Conservation (phyloP, 331 rosid genomes). For the Telfairia occidentalis region DNA sequence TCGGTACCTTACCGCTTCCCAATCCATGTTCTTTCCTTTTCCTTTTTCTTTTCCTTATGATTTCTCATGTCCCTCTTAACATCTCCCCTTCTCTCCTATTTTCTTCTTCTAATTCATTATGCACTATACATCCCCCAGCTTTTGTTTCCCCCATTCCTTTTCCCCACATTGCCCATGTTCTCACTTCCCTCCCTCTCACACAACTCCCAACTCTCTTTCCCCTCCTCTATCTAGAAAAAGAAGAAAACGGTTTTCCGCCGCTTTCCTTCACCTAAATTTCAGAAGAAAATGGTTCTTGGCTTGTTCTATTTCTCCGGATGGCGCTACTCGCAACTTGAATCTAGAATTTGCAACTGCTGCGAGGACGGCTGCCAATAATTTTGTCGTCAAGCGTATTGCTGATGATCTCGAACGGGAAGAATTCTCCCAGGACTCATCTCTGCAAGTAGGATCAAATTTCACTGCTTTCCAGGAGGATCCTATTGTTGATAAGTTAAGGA, state of each 20-base stretch:
- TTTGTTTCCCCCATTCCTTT: conserved; percentile 30
- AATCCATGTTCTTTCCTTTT: conserved; percentile 23
- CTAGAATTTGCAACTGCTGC: conserved; percentile 29
- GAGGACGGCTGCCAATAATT: conserved; percentile 27
- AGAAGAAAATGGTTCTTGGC: conserved; percentile 30
- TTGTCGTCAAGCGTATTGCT: conserved; percentile 39
- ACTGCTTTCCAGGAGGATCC: conserved; percentile 73
- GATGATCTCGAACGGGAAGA: conserved; percentile 34
- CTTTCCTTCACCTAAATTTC: conserved; percentile 21
- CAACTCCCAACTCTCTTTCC: not conserved
- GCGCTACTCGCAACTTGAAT: conserved; percentile 21
- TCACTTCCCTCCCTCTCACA: conserved; percentile 2
- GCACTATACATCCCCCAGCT: conserved; percentile 32
- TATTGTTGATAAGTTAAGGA: conserved; percentile 76
- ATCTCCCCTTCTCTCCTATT: conserved; percentile 10
- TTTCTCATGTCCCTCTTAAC: conserved; percentile 14
- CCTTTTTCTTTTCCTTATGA: too few relatives aligned
- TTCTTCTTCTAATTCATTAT: conserved; percentile 44
- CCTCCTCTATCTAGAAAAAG: conserved; percentile 26
- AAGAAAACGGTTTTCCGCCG: conserved; percentile 22
- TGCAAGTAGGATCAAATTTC: conserved; percentile 51
- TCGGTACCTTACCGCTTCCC: not conserved
- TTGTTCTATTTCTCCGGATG: conserved; percentile 34
- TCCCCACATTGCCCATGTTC: conserved; percentile 41
- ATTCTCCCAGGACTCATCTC: conserved; percentile 26